Evolutionary conservation across 345 rosid genomes (phyloP).

Genomic region (Chamaenerion angustifolium): DNA sequence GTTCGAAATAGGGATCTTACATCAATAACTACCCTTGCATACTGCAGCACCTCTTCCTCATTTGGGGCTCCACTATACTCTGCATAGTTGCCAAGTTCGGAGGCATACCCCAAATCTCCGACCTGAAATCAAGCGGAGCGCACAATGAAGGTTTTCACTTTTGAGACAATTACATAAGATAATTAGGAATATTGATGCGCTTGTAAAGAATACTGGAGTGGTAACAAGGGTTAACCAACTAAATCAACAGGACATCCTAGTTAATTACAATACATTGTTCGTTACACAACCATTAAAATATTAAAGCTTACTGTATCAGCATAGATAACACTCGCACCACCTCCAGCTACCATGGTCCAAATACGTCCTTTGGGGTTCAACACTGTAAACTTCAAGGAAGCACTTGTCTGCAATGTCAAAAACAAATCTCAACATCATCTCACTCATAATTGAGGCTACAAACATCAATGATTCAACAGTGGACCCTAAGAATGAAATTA

Average conservation of each 20-base stretch:
- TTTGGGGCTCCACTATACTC: conserved; percentile 99
- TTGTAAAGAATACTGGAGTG: too few relatives aligned
- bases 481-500: not conserved
- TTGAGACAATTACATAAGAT: too few relatives aligned
- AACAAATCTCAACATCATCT: not conserved
- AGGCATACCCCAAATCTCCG: conserved; percentile 95
- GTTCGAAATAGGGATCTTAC: conserved; percentile 25
- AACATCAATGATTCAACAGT: not conserved
- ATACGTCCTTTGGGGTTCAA: conserved; percentile 90
- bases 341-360: conserved; percentile 99
- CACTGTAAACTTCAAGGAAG: conserved; percentile 90
- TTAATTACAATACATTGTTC: too few relatives aligned
- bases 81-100: conserved; percentile 92
- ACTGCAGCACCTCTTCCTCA: conserved; percentile 91
- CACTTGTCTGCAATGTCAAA: conserved; percentile 55
- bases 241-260: too few relatives aligned
- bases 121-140: conserved; percentile 35
- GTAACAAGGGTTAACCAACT: too few relatives aligned
- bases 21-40: conserved; percentile 93
- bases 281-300: too few relatives aligned
- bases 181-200: too few relatives aligned
- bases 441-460: not conserved
- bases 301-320: conserved; percentile 66
- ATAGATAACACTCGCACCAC: conserved; percentile 96
- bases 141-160: not conserved